These are phyloP conservation scores for Leishmania tarentolae DNA, from an alignment of 208 protist species.

Conservation along the genomic window DNA sequence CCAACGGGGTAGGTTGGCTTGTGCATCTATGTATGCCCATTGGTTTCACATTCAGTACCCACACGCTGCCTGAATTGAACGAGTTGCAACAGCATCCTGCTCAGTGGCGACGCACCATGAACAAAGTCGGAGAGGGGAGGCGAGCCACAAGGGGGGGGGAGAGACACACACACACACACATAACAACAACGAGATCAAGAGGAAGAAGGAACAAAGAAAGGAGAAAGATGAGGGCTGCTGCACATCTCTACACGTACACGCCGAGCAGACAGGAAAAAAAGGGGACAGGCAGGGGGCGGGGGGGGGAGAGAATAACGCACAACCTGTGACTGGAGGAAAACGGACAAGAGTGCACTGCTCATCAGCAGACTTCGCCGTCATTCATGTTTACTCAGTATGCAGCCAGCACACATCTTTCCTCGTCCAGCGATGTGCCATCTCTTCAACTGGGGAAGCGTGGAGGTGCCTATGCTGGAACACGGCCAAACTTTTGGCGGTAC, in stretches of 20 bases:
- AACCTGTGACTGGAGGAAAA: neutral
- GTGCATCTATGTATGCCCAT: neutral
- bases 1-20: neutral
- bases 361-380: neutral
- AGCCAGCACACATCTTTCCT: neutral
- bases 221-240: neutral
- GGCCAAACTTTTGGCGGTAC: conserved; percentile 75
- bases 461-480: conserved; percentile 15
- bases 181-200: no score
- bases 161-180: no score
- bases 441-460: neutral
- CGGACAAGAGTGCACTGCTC: neutral
- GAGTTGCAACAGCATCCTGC: neutral
- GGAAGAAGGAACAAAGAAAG: no score
- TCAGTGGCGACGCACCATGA: neutral
- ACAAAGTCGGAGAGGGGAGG: neutral
- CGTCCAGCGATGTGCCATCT: neutral
- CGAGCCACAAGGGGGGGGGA: neutral
- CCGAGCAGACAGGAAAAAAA: neutral
- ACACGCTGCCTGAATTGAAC: neutral
- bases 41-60: neutral
- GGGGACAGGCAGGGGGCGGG: neutral
- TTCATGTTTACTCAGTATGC: neutral
- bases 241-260: conserved; percentile 1
- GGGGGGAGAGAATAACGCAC: neutral